These are phyloP conservation scores for Cordyceps fumosorosea DNA, from an alignment of 2,329 filamentous ascomycete genomes.

Conservation along the genomic window DNA sequence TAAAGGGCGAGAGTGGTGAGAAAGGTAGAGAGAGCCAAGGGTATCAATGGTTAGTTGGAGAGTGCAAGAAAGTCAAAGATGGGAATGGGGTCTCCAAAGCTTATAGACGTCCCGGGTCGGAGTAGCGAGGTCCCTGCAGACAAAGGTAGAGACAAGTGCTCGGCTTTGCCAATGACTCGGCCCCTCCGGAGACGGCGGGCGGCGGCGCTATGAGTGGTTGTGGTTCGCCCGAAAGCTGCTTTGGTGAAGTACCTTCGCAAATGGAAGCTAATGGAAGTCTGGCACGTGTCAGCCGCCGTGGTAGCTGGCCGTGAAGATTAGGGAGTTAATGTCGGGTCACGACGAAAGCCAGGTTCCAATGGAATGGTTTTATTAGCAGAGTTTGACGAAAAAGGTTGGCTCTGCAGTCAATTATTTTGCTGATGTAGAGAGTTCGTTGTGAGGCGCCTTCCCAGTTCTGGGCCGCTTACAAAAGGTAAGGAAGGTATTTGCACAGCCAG, in stretches of 20 bases:
- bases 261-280: conserved; percentile 5
- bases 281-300: background rate
- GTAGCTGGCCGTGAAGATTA: background rate
- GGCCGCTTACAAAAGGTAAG: too few species aligned
- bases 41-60: background rate
- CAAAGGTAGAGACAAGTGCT: background rate
- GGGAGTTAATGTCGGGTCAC: background rate
- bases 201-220: background rate
- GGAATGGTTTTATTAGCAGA: too few species aligned
- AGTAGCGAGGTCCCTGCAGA: background rate
- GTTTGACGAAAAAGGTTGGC: too few species aligned
- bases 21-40: background rate
- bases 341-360: too few species aligned
- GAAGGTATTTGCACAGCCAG: too few species aligned
- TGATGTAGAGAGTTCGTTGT: too few species aligned
- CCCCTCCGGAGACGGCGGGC: conserved; percentile 7
- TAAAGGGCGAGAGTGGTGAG: background rate
- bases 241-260: background rate
- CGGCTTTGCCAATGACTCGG: conserved; percentile 11
- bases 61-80: background rate
- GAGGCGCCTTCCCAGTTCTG: too few species aligned
- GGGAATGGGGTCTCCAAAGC: background rate
- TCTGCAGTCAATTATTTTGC: too few species aligned
- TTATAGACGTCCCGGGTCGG: background rate
- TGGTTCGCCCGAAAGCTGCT: background rate